Evolutionary conservation across 345 rosid species (phyloP), one percentile per base, ranked within the genome.

Genomic region (Heritiera littoralis): DNA sequence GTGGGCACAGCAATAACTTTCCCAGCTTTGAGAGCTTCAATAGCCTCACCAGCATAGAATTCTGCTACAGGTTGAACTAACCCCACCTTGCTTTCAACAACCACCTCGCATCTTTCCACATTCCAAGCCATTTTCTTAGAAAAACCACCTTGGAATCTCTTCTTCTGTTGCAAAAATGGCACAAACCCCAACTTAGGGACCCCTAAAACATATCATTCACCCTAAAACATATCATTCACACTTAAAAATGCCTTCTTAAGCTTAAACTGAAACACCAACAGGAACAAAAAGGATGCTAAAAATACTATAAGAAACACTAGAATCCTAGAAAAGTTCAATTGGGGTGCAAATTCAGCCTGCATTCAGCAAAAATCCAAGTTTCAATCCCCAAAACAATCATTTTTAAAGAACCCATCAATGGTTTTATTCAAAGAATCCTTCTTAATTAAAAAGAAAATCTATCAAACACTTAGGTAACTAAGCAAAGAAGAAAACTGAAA

Each of bases 1-100:
- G 99, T 96, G 28, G 98, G 99, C 8, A 92, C 96, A 6, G 97
- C 98, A 68, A 94, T 87, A 66, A 94, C 97, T 78, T 91, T 89
- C 77, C 92, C 95, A 56, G 89, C 84, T 86, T 88, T 90, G 65
- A 94, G 86, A 55, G 94, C 97, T 51, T 86, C 91, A 65, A 89
- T 80, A 61, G 98, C 99, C 83, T 94, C 91, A 38, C 81, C 80
- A 32, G 87, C 86, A 58, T 86, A 85, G 40, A 79, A 80, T 82
- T 89, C 91, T 0, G 84, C 85, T 68, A 98, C 97, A 2, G 94
- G 91, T 68, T 84, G 87, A 80, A 92, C 92, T 67, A 86, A 61
- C 12, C 85, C 80, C 41, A 83, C 72, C 55, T 81, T 87, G 55
- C 80, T 84, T 28, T 76, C 86, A 65, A 76, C 78, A 78, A 68